phyloP scores from a whole-genome alignment of 805 yeast species.

The Candida nanaspora region DNA sequence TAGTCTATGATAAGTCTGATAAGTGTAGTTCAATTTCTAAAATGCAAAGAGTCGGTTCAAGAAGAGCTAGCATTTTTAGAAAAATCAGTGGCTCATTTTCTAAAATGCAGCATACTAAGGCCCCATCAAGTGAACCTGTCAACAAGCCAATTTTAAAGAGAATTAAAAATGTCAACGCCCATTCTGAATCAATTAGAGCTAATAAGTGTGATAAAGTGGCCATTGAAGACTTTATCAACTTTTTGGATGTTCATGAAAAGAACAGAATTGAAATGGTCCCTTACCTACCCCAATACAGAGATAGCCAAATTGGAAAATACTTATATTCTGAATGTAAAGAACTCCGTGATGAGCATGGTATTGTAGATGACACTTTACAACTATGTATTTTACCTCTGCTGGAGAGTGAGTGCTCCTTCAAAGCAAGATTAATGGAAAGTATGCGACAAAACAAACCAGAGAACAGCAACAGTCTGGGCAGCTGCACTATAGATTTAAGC shows the following conservation, averaged over 20 bases:
- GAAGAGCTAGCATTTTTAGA: slow-evolving; percentile 8
- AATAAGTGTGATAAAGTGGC: slow-evolving; percentile 31
- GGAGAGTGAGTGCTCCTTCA: no score
- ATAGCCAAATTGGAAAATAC: slow-evolving; percentile 30
- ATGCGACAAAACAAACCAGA: no score
- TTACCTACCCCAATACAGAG: slow-evolving; percentile 26
- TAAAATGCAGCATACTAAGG: no score
- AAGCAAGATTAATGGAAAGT: no score
- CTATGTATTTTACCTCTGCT: no score
- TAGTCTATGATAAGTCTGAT: neutral
- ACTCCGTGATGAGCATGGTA: no score
- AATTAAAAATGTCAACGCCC: slow-evolving; percentile 25
- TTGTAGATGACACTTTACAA: no score
- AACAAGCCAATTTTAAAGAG: slow-evolving; percentile 31
- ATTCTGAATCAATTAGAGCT: slow-evolving; percentile 29
- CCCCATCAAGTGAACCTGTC: neutral
- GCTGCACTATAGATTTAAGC: no score
- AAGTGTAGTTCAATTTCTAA: neutral
- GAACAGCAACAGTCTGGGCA: no score
- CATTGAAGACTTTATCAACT: slow-evolving; percentile 27
- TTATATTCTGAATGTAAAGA: no score
- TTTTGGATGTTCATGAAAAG: slow-evolving; percentile 29
- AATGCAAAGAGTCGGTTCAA: neutral
- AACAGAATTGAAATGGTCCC: slow-evolving; percentile 26
- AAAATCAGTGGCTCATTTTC: slow-evolving; percentile 14